These are phyloP conservation scores for Tolypocladium tundrense DNA, from an alignment of 2,329 filamentous ascomycete species.

Conservation along the genomic window DNA sequence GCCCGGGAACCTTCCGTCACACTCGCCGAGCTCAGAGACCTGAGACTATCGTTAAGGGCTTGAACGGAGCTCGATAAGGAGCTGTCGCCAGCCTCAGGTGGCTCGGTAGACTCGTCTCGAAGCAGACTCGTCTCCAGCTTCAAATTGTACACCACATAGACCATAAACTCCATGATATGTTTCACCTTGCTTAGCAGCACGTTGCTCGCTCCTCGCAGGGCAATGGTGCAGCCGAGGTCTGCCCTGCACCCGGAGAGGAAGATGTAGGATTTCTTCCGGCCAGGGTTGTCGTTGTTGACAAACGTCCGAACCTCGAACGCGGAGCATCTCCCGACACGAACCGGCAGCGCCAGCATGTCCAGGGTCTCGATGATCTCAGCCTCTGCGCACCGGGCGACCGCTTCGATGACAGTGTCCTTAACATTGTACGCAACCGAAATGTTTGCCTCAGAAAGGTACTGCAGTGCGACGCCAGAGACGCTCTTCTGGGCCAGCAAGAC, in stretches of 20 bases:
- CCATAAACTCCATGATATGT: constrained; percentile 94
- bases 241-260: constrained; percentile 86
- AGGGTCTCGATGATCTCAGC: constrained; percentile 90
- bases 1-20: constrained; percentile 14
- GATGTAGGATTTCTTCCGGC: constrained; percentile 86
- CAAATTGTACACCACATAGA: constrained; percentile 96
- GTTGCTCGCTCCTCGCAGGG: constrained; percentile 70
- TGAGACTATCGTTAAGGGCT: constrained; percentile 28
- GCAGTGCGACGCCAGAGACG: constrained; percentile 81
- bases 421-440: constrained; percentile 96
- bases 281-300: constrained; percentile 63
- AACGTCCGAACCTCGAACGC: constrained; percentile 96
- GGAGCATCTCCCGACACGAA: constrained; percentile 68
- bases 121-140: constrained; percentile 92
- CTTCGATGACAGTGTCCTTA: constrained; percentile 89
- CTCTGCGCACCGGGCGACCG: constrained; percentile 84
- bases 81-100: constrained; percentile 51
- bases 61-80: constrained; percentile 28
- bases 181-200: constrained; percentile 70
- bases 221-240: constrained; percentile 89
- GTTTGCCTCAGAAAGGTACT: constrained; percentile 77
- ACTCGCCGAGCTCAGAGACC: constrained; percentile 21
- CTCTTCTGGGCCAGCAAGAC: constrained; percentile 87
- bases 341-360: constrained; percentile 70
- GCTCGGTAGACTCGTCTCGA: constrained; percentile 81